phyloP scores from a whole-genome alignment of 225 moss, liverwort and hornwort species.

The Climacium dendroides region DNA sequence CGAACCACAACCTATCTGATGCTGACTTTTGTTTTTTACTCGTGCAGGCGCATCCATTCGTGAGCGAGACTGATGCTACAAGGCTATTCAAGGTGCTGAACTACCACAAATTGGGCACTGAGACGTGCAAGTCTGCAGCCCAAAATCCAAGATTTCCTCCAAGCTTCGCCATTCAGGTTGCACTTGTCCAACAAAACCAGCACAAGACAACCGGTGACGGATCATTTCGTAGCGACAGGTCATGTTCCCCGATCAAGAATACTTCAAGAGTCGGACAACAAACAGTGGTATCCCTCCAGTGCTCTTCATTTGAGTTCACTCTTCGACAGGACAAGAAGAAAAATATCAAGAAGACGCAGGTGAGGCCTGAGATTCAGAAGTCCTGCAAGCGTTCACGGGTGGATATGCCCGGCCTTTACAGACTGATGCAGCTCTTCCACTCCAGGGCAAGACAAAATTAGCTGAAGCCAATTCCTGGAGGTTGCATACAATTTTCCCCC shows the following conservation, averaged over 20 bases:
- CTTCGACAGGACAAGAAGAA: slow-evolving; percentile 68
- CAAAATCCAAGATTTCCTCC: slow-evolving; percentile 78
- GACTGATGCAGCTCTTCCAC: slow-evolving; percentile 44
- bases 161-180: slow-evolving; percentile 73
- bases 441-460: slow-evolving; percentile 26
- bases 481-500: neutral
- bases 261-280: slow-evolving; percentile 51
- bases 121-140: slow-evolving; percentile 65
- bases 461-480: neutral
- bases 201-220: slow-evolving; percentile 33
- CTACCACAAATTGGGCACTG: slow-evolving; percentile 64
- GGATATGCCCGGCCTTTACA: slow-evolving; percentile 62
- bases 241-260: slow-evolving; percentile 31
- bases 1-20: neutral
- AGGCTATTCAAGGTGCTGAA: slow-evolving; percentile 75
- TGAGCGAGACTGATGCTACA: slow-evolving; percentile 58
- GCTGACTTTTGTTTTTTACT: neutral
- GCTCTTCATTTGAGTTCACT: slow-evolving; percentile 84
- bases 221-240: slow-evolving; percentile 53
- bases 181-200: slow-evolving; percentile 66
- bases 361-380: slow-evolving; percentile 41
- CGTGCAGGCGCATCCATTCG: slow-evolving; percentile 67
- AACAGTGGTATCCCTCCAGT: slow-evolving; percentile 67
- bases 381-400: slow-evolving; percentile 69
- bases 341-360: slow-evolving; percentile 45